phyloP scores from a whole-genome alignment of 2,329 filamentous ascomycete species.

The Arthrobotrys iridis region DNA sequence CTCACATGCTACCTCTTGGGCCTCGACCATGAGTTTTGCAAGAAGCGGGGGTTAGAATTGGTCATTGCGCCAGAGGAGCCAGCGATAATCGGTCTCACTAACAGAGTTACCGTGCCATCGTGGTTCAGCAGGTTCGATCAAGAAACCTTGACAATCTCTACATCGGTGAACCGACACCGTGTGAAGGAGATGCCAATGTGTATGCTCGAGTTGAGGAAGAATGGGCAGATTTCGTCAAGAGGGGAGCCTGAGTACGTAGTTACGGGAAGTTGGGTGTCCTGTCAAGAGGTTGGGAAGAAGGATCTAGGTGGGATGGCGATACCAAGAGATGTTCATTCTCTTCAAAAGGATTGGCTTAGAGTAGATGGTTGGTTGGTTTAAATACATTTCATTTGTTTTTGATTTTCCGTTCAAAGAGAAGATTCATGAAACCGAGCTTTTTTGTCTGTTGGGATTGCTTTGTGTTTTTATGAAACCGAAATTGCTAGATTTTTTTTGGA shows the following conservation, averaged over 20 bases:
- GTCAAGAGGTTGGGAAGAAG: conserved; percentile 28
- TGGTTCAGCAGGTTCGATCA: conserved; percentile 48
- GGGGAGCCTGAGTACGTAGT: conserved; percentile 34
- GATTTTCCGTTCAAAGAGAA: not conserved
- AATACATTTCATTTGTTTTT: not conserved
- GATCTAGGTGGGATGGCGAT: conserved; percentile 49
- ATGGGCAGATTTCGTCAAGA: conserved; percentile 13
- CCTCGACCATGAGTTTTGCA: conserved; percentile 45
- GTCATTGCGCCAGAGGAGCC: conserved; percentile 50
- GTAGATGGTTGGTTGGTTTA: conserved; percentile 47
- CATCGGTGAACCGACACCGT: conserved; percentile 20
- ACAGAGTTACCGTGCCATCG: conserved; percentile 44
- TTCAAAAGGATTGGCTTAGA: conserved; percentile 34
- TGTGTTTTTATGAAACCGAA: conserved; percentile 15
- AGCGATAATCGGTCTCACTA: conserved; percentile 45
- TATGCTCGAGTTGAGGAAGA: conserved; percentile 41
- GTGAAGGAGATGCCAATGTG: conserved; percentile 40
- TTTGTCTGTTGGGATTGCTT: not conserved
- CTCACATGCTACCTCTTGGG: conserved; percentile 49
- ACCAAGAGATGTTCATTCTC: conserved; percentile 42
- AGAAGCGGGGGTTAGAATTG: conserved; percentile 31
- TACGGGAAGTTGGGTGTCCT: conserved; percentile 47
- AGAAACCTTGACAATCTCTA: conserved; percentile 41
- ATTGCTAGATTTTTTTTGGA: conserved; percentile 3
- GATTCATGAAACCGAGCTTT: not conserved